Evolutionary conservation across 148 eudicot genomes (phyloP).

Genomic region (Chenopodium quinoa): DNA sequence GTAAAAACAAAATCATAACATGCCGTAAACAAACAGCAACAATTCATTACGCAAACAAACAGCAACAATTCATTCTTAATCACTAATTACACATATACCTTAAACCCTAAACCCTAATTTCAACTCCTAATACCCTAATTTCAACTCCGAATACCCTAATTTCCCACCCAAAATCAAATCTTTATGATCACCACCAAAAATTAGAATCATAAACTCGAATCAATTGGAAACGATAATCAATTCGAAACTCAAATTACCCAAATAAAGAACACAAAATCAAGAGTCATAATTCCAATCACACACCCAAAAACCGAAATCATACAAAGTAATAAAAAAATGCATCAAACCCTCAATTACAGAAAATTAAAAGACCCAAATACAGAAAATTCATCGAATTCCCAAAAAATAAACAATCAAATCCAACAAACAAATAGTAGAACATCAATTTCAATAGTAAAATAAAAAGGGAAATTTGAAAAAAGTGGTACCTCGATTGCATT

Average conservation of each 20-base stretch:
- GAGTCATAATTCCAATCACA: background rate
- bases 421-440: background rate
- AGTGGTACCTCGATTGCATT: constrained; percentile 61
- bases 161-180: background rate
- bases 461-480: background rate
- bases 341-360: background rate
- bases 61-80: background rate
- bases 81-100: no score
- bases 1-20: background rate
- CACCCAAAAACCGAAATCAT: background rate
- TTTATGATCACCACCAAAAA: background rate
- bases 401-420: background rate
- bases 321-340: background rate
- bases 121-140: constrained; percentile 3
- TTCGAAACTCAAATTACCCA: background rate
- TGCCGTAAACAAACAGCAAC: background rate
- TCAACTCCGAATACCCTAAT: background rate
- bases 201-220: background rate
- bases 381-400: background rate
- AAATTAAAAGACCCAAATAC: background rate
- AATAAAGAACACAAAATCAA: background rate
- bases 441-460: background rate
- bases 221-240: background rate
- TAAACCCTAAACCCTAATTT: constrained; percentile 10
- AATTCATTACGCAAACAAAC: background rate